Evolutionary conservation across 169 alveolate species (phyloP), one percentile per base, ranked within the genome.

Genomic region (Eimeria acervulina): DNA sequence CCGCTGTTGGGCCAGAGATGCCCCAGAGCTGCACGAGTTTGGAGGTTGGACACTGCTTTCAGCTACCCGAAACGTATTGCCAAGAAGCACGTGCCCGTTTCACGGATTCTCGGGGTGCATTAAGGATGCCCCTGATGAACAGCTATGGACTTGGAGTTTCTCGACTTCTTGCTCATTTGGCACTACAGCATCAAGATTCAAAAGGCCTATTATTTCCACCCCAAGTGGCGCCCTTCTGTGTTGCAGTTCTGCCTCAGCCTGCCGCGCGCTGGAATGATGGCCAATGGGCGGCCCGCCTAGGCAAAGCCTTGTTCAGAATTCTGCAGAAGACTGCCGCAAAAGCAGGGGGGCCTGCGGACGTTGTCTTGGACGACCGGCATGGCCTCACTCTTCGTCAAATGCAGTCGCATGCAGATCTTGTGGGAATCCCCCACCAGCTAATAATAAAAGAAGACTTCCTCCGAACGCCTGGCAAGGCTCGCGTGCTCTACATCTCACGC

Each of bases 11-110:
- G 31, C 40, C 40, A 36, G 44, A 31, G 19, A 1, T 19, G 55
- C n/a, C 19, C 59, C 38, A 26, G 3, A n/a, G 12, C 28, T 40
- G 74, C 80, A 36, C 52, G 68, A 26, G 42, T 44, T 85, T 85
- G 93, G 93, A 85, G 59, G 93, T 85, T 55, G 93, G 52, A 36
- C 93, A 85, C 93, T 85, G 93, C 93, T 85, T 85, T 33, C 93
- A 85, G 80, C 66, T 85, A 26, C 93, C 93, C 61, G 55, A 51
- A 6, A 42, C 78, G 61, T 85, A 85, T 36, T 85, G 93, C 78
- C 23, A 85, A 33, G 93, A 78, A 6, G 93, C 93, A 36, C 31
- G 78, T 36, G 80, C 80, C 47, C 93, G 93, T 23, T 85, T 85
- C 93, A 59, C 55, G 61, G 93, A 85, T 59, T 36, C 93, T 38